Conservation (phyloP, 2,329 filamentous ascomycete genomes). For the Conoideocrella luteorostrata region DNA sequence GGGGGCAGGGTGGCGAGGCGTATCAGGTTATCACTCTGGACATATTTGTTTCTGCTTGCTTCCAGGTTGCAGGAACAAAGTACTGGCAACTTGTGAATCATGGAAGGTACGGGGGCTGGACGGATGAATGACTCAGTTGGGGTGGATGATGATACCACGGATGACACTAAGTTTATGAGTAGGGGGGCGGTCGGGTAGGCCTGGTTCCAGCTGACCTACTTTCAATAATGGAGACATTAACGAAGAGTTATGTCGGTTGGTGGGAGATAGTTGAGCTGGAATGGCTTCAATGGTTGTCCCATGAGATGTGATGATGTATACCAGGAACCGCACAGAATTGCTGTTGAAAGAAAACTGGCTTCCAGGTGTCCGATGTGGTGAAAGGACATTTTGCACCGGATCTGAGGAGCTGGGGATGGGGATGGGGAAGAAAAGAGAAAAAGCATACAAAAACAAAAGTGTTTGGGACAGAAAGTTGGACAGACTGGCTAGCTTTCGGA, state of each 20-base stretch:
- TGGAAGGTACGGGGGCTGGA: constrained; percentile 10
- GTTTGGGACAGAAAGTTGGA: constrained; percentile 17
- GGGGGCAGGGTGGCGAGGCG: constrained; percentile 13
- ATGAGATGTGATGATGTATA: too few relatives aligned
- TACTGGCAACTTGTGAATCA: constrained; percentile 18
- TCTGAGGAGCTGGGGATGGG: constrained; percentile 3
- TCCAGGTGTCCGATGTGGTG: background rate
- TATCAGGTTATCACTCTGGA: constrained; percentile 13
- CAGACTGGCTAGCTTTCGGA: constrained; percentile 11
- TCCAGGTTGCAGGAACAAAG: constrained; percentile 11
- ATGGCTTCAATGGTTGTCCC: too few relatives aligned
- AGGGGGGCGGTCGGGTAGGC: background rate
- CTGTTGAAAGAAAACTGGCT: too few relatives aligned
- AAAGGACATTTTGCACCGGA: constrained; percentile 2
- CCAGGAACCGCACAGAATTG: too few relatives aligned
- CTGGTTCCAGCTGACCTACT: background rate
- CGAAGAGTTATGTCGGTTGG: too few relatives aligned
- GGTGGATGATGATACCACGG: constrained; percentile 29
- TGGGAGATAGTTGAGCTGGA: too few relatives aligned
- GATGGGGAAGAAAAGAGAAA: constrained; percentile 13
- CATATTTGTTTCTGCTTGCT: constrained; percentile 10
- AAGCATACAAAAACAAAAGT: constrained; percentile 21
- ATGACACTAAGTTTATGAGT: constrained; percentile 24
- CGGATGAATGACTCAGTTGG: constrained; percentile 17
- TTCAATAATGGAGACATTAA: background rate